Evolutionary conservation across 2,329 filamentous ascomycete genomes (phyloP).

Genomic region (Clonostachys sp.): DNA sequence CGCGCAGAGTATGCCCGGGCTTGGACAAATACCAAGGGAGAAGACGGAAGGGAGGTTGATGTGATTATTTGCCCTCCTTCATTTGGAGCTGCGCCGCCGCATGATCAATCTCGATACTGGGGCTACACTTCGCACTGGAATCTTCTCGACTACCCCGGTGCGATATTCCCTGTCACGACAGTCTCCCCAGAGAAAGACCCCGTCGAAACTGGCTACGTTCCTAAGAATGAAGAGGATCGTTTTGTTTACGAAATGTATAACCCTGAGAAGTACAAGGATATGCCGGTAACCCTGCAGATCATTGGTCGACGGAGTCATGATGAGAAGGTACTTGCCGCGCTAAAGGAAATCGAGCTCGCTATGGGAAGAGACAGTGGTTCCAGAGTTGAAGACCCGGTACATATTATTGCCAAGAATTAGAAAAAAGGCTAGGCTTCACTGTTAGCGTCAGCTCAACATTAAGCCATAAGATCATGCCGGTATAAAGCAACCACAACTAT

Average conservation of each 20-base stretch:
- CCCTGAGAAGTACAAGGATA: slow-evolving; percentile 13
- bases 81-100: slow-evolving; percentile 41
- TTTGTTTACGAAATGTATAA: slow-evolving; percentile 18
- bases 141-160: slow-evolving; percentile 59
- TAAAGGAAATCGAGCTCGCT: slow-evolving; percentile 2
- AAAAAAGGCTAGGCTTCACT: no score
- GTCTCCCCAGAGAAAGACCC: slow-evolving; percentile 15
- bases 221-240: slow-evolving; percentile 16
- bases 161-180: slow-evolving; percentile 51
- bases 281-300: slow-evolving; percentile 17
- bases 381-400: no score
- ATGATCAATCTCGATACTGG: slow-evolving; percentile 47
- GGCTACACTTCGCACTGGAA: slow-evolving; percentile 66
- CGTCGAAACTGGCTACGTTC: slow-evolving; percentile 13
- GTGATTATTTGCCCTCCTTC: slow-evolving; percentile 58
- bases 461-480: no score
- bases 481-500: no score
- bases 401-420: no score
- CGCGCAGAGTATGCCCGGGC: slow-evolving; percentile 25
- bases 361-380: background rate
- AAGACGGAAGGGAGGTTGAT: slow-evolving; percentile 37
- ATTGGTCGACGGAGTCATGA: slow-evolving; percentile 17
- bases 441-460: no score
- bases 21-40: slow-evolving; percentile 26
- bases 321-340: slow-evolving; percentile 10